These are phyloP conservation scores for Blastobotrys attinorum DNA, from an alignment of 805 yeast species.

Conservation along the genomic window DNA sequence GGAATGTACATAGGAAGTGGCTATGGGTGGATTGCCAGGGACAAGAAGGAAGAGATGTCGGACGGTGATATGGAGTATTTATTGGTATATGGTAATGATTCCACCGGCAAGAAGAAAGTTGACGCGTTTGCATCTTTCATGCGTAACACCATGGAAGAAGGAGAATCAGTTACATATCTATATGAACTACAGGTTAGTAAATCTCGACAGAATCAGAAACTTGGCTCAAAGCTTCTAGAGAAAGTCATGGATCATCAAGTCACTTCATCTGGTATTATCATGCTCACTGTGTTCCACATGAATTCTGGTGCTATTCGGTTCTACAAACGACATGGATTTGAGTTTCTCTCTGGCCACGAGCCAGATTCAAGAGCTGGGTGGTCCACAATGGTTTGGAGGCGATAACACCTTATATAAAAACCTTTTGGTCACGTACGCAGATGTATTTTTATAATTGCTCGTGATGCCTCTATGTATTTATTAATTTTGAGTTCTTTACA, in stretches of 20 bases:
- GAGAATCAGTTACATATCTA: background rate
- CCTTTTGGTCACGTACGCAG: too few relatives aligned
- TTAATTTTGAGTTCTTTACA: too few relatives aligned
- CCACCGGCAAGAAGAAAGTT: too few relatives aligned
- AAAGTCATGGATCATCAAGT: background rate
- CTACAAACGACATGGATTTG: background rate
- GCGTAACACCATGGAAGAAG: background rate
- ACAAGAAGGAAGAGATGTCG: conserved; percentile 21
- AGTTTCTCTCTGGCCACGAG: background rate
- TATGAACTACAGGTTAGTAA: background rate
- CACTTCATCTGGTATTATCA: background rate
- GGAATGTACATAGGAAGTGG: conserved; percentile 20
- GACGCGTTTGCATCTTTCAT: background rate
- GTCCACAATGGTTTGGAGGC: conserved; percentile 21
- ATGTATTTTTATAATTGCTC: too few relatives aligned
- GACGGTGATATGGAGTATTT: conserved; percentile 14
- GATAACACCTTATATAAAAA: too few relatives aligned
- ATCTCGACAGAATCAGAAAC: background rate
- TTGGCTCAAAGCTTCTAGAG: background rate
- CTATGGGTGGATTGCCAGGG: conserved; percentile 20
- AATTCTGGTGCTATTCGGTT: background rate
- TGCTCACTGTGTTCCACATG: background rate
- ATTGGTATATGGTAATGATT: background rate
- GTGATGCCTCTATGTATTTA: too few relatives aligned
- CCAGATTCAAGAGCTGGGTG: background rate